Conservation (phyloP, 805 yeast species). For the Ogataea nonfermentans region DNA sequence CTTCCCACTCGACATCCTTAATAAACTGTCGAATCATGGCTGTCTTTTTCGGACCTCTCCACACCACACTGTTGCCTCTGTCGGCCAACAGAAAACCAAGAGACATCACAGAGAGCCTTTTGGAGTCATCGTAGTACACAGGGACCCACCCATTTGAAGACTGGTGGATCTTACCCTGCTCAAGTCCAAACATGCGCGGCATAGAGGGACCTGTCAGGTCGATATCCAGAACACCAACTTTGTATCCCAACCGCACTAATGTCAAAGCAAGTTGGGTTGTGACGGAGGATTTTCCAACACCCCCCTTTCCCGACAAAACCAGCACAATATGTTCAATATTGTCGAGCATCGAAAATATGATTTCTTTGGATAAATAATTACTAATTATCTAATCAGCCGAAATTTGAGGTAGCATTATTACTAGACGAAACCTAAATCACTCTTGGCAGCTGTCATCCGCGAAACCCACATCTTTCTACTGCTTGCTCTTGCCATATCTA, state of each 20-base stretch:
- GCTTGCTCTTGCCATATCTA: constrained; percentile 23
- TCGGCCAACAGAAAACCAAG: constrained; percentile 82
- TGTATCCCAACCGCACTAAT: constrained; percentile 63
- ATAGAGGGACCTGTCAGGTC: constrained; percentile 96
- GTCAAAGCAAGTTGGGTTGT: constrained; percentile 93
- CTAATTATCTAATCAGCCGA: constrained; percentile 14
- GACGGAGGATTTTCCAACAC: constrained; percentile 95
- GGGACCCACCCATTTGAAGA: constrained; percentile 91
- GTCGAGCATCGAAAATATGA: constrained; percentile 6
- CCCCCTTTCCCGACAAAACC: constrained; percentile 92
- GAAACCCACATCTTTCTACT: too few relatives aligned
- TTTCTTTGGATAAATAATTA: background rate
- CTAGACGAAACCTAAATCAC: constrained; percentile 22
- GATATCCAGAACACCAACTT: constrained; percentile 93
- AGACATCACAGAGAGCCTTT: constrained; percentile 70
- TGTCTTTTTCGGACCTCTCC: constrained; percentile 98
- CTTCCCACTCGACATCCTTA: constrained; percentile 89
- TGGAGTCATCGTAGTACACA: constrained; percentile 48
- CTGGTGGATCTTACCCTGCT: constrained; percentile 75
- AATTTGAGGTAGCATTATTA: constrained; percentile 18
- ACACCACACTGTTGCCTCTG: constrained; percentile 87
- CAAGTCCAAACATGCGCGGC: constrained; percentile 95
- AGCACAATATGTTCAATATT: constrained; percentile 74
- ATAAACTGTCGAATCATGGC: constrained; percentile 96
- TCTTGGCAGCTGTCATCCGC: too few relatives aligned